Base-by-base conservation (phyloP, 371 early-diverging fungal genomes). In the Chytridium lagenaria region DNA sequence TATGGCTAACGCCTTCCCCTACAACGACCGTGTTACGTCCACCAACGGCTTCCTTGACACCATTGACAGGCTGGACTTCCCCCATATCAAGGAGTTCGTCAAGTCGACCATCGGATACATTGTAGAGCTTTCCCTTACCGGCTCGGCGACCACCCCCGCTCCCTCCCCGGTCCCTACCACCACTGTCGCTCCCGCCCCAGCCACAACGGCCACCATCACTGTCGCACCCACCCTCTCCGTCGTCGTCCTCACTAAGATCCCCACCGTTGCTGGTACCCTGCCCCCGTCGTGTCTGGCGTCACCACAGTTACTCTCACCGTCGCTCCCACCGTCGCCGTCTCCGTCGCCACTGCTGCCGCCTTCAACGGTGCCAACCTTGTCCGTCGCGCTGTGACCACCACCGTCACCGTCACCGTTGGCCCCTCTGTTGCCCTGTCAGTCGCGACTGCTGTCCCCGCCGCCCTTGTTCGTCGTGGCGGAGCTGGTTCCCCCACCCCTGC, bases 111-210 rank as follows among this genome's bases (percentile, higher is more conserved):
- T 76, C 30, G 76, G 72, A 50, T 76, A 36, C 52, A 55, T 55
- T 23, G 76, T 72, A 2, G 76, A 76, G 64, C 61, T 76, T 15
- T 55, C 68, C 23, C 49, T 71, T 1, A 67, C 72, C 51, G 59
- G 61, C 7, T 16, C 16, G 16, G 23, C 7, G 26, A 10, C 10
- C 16, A 10, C 55, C 26, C 55, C 55, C 23, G 55, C 26, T 28
- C 26, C 55, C 30, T 55, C n/a, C n/a, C n/a, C n/a, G n/a, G n/a
- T n/a, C n/a, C n/a, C n/a, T n/a, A n/a, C 55, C 23, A 23, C 55
- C 55, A 55, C 55, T 28, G 55, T 26, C 10, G 55, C 26, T 55
- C 26, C 55, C 55, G 28, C 57, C 34, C 23, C 71, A 1, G 51
- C 71, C 22, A 23, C 51, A 31, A 22, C 71, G 23, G 49, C 71